A percentile compares a stretch with the other conserved stretches of the same genome.
These are phyloP conservation scores for Candida stauntonica DNA, from an alignment of 805 yeast genomes.

Conservation along the genomic window DNA sequence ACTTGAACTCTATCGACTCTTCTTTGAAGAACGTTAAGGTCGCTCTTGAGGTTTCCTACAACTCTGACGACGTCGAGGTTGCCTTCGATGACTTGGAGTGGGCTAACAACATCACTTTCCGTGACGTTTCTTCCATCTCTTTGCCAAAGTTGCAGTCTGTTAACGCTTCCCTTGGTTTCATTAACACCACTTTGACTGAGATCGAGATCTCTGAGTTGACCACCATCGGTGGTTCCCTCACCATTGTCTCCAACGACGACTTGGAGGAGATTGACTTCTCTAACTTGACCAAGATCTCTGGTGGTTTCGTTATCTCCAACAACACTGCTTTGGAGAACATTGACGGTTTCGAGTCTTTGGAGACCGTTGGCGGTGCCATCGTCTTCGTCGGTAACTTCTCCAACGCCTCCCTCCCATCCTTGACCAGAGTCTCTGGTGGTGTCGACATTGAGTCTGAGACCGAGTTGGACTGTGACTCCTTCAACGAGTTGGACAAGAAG, in stretches of 20 bases:
- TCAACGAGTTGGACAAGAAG: constrained; percentile 63
- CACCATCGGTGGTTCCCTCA: constrained; percentile 74
- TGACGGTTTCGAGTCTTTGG: constrained; percentile 69
- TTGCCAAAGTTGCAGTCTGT: constrained; percentile 64
- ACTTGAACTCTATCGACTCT: constrained; percentile 68
- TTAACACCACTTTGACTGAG: constrained; percentile 60
- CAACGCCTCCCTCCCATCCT: constrained; percentile 68
- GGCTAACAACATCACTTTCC: constrained; percentile 88
- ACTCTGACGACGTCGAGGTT: constrained; percentile 73
- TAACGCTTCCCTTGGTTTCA: constrained; percentile 79
- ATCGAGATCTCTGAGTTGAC: constrained; percentile 52
- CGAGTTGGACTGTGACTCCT: constrained; percentile 76
- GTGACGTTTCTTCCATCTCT: constrained; percentile 70
- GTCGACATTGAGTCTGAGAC: constrained; percentile 74
- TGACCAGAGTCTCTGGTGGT: constrained; percentile 87
- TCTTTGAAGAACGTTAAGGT: constrained; percentile 70
- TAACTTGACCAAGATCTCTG: constrained; percentile 70
- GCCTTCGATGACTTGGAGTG: constrained; percentile 63
- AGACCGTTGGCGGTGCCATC: constrained; percentile 85
- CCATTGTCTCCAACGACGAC: constrained; percentile 68
- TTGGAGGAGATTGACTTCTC: constrained; percentile 68
- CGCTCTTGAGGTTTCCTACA: constrained; percentile 75
- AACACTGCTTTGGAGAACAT: constrained; percentile 67
- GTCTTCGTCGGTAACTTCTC: constrained; percentile 74
- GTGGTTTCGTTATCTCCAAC: constrained; percentile 89